Evolutionary conservation across 1,139 yeast genomes (phyloP).

Genomic region (Suhomyces yuchorum): DNA sequence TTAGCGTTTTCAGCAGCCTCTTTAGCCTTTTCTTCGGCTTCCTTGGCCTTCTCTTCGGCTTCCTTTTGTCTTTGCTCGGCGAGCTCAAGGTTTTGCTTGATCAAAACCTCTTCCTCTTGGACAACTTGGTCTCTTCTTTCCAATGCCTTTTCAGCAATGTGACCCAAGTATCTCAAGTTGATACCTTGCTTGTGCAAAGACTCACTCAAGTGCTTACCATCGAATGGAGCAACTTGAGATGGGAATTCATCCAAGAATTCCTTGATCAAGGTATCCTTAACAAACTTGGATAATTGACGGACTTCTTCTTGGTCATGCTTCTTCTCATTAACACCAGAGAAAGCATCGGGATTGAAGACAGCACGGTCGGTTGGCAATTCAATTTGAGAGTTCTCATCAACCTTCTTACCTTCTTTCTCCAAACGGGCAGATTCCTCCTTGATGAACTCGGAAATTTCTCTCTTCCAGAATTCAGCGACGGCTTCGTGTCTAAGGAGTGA

Average conservation of each 20-base stretch:
- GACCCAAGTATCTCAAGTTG: constrained; percentile 85
- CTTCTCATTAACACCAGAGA: constrained; percentile 46
- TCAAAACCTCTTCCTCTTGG: constrained; percentile 23
- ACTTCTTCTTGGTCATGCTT: constrained; percentile 59
- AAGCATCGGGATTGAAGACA: constrained; percentile 80
- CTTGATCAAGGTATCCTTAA: constrained; percentile 61
- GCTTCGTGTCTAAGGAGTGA: constrained; percentile 84
- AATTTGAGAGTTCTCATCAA: constrained; percentile 49
- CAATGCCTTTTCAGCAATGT: constrained; percentile 43
- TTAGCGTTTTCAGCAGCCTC: constrained; percentile 26
- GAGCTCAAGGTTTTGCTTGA: constrained; percentile 28
- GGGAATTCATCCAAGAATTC: constrained; percentile 60
- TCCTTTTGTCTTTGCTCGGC: constrained; percentile 28
- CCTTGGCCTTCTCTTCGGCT: constrained; percentile 33
- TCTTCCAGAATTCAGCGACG: constrained; percentile 85
- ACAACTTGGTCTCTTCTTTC: constrained; percentile 28
- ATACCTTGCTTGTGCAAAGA: constrained; percentile 80
- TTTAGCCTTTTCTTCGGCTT: constrained; percentile 23
- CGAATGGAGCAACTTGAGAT: constrained; percentile 67
- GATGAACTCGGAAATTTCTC: constrained; percentile 58
- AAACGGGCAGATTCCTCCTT: constrained; percentile 48
- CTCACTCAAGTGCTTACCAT: constrained; percentile 72
- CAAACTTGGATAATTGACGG: constrained; percentile 65
- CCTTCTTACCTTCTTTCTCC: constrained; percentile 48
- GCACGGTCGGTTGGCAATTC: constrained; percentile 59